A percentile compares a stretch with the other conserved stretches of the same genome.
These are phyloP conservation scores for Nyssa sinensis DNA, from an alignment of 148 eudicot genomes.

Conservation along the genomic window DNA sequence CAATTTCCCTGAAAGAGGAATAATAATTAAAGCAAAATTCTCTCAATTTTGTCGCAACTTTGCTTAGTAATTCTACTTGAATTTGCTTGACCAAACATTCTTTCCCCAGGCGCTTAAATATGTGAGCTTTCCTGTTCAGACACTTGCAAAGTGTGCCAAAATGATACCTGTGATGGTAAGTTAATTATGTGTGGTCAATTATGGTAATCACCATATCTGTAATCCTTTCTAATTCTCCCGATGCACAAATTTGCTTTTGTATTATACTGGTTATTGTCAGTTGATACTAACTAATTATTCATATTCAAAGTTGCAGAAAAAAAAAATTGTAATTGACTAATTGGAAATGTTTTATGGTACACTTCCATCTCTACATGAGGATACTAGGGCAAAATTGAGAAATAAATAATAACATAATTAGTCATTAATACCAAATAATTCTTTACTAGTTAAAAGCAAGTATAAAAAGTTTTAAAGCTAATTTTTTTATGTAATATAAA, in stretches of 20 bases:
- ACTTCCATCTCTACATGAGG: too few species aligned
- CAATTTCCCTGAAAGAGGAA: not conserved
- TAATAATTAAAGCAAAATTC: not conserved
- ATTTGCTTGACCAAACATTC: not conserved
- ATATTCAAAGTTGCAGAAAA: too few species aligned
- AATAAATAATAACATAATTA: too few species aligned
- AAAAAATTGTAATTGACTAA: too few species aligned
- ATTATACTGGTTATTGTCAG: not conserved
- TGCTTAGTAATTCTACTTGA: not conserved
- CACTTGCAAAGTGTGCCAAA: conserved; percentile 94
- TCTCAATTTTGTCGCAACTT: not conserved
- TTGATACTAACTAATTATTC: not conserved
- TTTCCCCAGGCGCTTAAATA: conserved; percentile 84
- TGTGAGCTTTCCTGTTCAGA: conserved; percentile 95
- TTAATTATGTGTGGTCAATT: not conserved
- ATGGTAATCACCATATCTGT: not conserved
- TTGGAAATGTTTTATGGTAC: too few species aligned
- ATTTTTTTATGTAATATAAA: too few species aligned
- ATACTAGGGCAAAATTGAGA: too few species aligned
- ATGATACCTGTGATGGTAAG: conserved; percentile 98
- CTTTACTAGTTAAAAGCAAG: too few species aligned
- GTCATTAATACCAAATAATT: too few species aligned
- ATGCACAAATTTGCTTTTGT: not conserved
- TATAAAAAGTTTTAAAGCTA: too few species aligned
- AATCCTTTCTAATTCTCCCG: not conserved